Evolutionary conservation across 2,329 filamentous ascomycete genomes (phyloP), one percentile per base, ranked within the genome.

Genomic region (Colletotrichum tabaci): DNA sequence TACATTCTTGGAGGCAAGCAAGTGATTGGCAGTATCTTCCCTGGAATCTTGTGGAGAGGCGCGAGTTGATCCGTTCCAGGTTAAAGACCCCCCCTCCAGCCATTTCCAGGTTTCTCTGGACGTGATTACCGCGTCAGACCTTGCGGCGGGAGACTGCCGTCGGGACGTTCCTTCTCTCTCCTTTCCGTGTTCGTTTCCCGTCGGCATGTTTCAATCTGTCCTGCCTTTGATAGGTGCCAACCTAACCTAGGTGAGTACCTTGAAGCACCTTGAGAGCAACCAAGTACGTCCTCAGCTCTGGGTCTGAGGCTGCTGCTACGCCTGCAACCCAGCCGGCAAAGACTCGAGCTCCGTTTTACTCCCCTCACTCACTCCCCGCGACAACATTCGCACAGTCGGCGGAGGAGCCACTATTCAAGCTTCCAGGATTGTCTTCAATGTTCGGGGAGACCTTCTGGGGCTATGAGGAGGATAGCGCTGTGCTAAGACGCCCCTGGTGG

Each of bases 371-470:
- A 35, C 30, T 35, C 30, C 30, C 30, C 16, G 16, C 3, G n/a
- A 21, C 15, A 26, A 35, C 12, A 26, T 15, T 26, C n/a, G 18
- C 23, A 44, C 7, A 40, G 21, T 30, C n/a, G 40, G 18, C 26
- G 44, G 9, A 40, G 52, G 62, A 26, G 38, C 63, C 67, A 67
- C 63, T 67, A 44, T 67, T 71, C 67, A 67, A 67, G 67, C 67
- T 71, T 64, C 56, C 56, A 66, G 42, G 63, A 71, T 61, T 55
- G 47, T 55, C 61, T 53, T 62, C 15, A 23, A 18, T 42, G 18
- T 38, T 70, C 40, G 67, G 47, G 46, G 47, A 60, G 62, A 16
- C 62, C 62, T 61, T 58, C 52, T 65, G 61, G 52, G 44, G 66
- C 58, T 68, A 57, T 23, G 66, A 61, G 60, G 66, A 62, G 21